Base-by-base conservation (phyloP, 345 rosid genomes). In the Litchi chinensis region DNA sequence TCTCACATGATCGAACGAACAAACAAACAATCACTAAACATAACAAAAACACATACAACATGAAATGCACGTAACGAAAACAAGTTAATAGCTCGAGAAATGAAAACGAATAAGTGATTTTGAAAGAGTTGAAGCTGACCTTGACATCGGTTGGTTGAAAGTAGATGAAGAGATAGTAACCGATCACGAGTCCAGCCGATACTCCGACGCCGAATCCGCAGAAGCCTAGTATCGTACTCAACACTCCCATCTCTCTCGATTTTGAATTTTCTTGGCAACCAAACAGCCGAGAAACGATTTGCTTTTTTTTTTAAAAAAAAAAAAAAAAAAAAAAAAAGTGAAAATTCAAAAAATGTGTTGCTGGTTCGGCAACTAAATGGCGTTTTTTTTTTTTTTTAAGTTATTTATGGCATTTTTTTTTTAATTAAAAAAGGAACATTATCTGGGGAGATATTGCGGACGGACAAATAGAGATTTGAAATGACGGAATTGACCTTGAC, bases 121-220 rank as follows among this genome's bases (percentile, higher is more conserved):
- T 10, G 28, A 22, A 54, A 46, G 19, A 10, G 37, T 15, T 56
- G 48, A 57, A 48, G 70, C 60, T 28, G 40, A 88, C 99, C 97
- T 94, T 88, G 15, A 96, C 98, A 66, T 91, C 91, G 80, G 73
- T 70, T 39, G 98, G 93, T 80, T 85, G 94, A 79, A 87, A 77
- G 85, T 89, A 94, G 81, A 94, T 91, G 91, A 93, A 96, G 4
- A 96, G 81, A 71, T 43, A 82, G 79, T 96, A 96, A 0, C 99
- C 99, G 79, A 91, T 79, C 37, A 85, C 88, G 26, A 96, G 91
- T 37, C 99, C 99, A 50, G 80, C 44, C 9, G 97, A 86, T 80
- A 91, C 82, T 77, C 99, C 99, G 64, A 94, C 85, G 40, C 98
- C 97, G 69, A 96, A 94, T 74, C 99, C 99, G 65, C 87, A 90